Evolutionary conservation across 176 grass and related monocot genomes (phyloP).

Genomic region (Cymbopogon citratus): DNA sequence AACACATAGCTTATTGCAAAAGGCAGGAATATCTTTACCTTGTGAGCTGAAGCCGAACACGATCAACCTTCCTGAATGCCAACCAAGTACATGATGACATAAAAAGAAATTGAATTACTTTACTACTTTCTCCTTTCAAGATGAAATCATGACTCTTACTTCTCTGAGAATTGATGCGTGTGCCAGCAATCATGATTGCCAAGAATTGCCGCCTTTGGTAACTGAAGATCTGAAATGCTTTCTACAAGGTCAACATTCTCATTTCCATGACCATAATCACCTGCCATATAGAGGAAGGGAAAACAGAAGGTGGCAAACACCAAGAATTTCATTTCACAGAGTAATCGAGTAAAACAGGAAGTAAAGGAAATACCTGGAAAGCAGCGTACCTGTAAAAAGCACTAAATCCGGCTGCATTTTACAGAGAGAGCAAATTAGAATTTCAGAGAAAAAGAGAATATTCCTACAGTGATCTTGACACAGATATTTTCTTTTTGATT

Average conservation of each 20-base stretch:
- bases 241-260: constrained; percentile 91
- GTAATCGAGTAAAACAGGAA: background rate
- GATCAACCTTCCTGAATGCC: constrained; percentile 63
- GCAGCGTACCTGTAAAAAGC: constrained; percentile 71
- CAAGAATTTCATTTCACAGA: constrained; percentile 3
- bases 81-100: constrained; percentile 32
- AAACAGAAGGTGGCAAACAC: constrained; percentile 7
- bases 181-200: constrained; percentile 94
- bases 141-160: constrained; percentile 47
- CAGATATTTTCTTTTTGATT: background rate
- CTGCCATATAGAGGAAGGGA: constrained; percentile 32
- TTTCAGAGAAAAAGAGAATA: constrained; percentile 21
- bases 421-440: constrained; percentile 37
- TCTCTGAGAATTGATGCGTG: constrained; percentile 77
- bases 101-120: constrained; percentile 23
- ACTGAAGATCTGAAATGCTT: constrained; percentile 81
- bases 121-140: constrained; percentile 3
- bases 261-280: constrained; percentile 90
- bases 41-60: constrained; percentile 65
- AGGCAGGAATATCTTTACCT: constrained; percentile 51
- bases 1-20: background rate
- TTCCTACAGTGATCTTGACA: background rate
- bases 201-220: constrained; percentile 88
- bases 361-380: background rate
- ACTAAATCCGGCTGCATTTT: constrained; percentile 87